Evolutionary conservation across 1,284 basidiomycete genomes (phyloP).

Genomic region (Tilletia setariae): DNA sequence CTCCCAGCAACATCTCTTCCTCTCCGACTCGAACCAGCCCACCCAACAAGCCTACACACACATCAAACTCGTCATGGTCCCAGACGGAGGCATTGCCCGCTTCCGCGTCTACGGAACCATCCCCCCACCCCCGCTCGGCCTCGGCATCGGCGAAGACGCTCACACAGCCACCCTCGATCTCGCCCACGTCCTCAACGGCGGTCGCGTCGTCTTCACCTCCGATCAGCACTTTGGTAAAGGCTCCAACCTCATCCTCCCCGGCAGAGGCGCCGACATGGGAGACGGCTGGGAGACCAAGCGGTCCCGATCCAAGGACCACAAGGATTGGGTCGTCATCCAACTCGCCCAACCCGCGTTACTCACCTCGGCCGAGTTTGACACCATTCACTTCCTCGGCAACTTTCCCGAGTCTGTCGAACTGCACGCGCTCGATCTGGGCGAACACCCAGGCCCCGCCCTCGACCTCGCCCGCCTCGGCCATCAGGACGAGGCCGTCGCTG

Average conservation of each 20-base stretch:
- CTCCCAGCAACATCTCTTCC: slow-evolving; percentile 79
- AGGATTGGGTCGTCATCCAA: slow-evolving; percentile 86
- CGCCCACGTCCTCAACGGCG: slow-evolving; percentile 85
- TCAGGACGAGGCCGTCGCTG: slow-evolving; percentile 25
- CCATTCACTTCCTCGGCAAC: slow-evolving; percentile 92
- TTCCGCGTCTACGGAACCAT: slow-evolving; percentile 55
- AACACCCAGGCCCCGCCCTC: not conserved
- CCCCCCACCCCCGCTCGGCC: slow-evolving; percentile 40
- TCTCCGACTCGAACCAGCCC: slow-evolving; percentile 61
- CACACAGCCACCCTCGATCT: slow-evolving; percentile 67
- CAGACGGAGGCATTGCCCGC: slow-evolving; percentile 74
- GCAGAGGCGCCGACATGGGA: slow-evolving; percentile 84
- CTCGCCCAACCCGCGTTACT: slow-evolving; percentile 65
- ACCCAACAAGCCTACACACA: slow-evolving; percentile 63
- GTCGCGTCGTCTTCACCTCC: slow-evolving; percentile 67
- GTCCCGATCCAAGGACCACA: slow-evolving; percentile 72
- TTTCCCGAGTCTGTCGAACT: slow-evolving; percentile 79
- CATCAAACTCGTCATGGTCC: slow-evolving; percentile 90
- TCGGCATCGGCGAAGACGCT: slow-evolving; percentile 52
- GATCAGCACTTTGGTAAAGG: slow-evolving; percentile 95
- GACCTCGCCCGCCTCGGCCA: slow-evolving; percentile 46
- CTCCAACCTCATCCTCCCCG: slow-evolving; percentile 83
- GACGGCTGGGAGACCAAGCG: slow-evolving; percentile 98
- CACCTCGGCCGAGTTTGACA: slow-evolving; percentile 81
- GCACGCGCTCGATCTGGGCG: slow-evolving; percentile 65